phyloP scores from a whole-genome alignment of 768 basidiomycete species.

The Roridomyces roridus region DNA sequence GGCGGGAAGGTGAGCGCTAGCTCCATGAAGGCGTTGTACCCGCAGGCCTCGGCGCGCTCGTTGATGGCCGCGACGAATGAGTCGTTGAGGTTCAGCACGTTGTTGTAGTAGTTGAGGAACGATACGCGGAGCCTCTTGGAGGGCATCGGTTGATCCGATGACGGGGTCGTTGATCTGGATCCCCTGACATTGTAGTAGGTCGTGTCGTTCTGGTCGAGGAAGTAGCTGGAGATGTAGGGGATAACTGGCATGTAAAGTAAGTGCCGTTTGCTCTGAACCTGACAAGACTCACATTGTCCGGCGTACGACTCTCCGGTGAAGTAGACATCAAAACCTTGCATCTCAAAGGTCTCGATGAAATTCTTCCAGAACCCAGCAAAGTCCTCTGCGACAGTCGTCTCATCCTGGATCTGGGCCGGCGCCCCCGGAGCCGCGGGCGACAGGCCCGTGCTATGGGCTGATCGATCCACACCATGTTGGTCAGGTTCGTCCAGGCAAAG shows the following conservation, averaged over 20 bases:
- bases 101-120: constrained; percentile 11
- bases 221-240: constrained; percentile 6
- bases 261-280: neutral
- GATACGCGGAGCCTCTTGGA: constrained; percentile 2
- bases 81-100: constrained; percentile 11
- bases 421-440: neutral
- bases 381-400: too few relatives aligned
- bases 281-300: neutral
- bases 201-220: constrained; percentile 7
- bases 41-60: constrained; percentile 3
- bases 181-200: constrained; percentile 10
- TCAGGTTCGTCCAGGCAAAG: too few relatives aligned
- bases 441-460: constrained; percentile 4
- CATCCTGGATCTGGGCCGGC: constrained; percentile 1
- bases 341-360: too few relatives aligned
- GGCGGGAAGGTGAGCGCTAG: constrained; percentile 11
- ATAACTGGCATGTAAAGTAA: constrained; percentile 6
- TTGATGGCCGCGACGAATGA: too few relatives aligned
- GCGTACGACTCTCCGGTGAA: too few relatives aligned
- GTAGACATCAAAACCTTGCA: too few relatives aligned
- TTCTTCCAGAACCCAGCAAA: too few relatives aligned
- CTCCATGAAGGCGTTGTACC: constrained; percentile 10
- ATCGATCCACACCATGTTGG: too few relatives aligned
- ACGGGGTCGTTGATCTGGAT: constrained; percentile 3
- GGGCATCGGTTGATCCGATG: neutral